Evolutionary conservation across 2,329 filamentous ascomycete genomes (phyloP), one percentile per base, ranked within the genome.

Genomic region (Talaromyces sp.): DNA sequence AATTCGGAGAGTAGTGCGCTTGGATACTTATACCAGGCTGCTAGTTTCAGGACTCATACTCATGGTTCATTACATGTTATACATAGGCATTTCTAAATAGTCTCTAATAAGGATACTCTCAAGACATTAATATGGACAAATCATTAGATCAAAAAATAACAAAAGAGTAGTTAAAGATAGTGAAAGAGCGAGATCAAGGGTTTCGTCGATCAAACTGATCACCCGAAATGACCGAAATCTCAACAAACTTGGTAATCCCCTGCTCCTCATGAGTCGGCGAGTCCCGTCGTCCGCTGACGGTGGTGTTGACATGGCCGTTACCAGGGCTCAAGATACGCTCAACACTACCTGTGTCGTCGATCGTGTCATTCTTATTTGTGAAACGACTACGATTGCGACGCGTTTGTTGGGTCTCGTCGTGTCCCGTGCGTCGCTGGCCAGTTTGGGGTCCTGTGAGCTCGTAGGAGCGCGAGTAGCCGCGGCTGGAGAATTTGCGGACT

Each of bases 401-500:
- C 5, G 56, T 41, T 22, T 37, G 31, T 14, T 6, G 4, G 9
- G 37, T 59, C 16, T 45, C 56, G 37, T 45, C 56, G 24, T 59
- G 22, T 59, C 56, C 56, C 14, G 56, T 59, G 2, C 39, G 56
- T 31, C 56, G 56, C 7, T 31, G 37, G 2, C 37, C 37, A 14
- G 56, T 59, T 45, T 59, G 56, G 3, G 22, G 22, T 1, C 56
- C 56, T 3, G 56, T 59, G 5, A 59, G 56, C 27, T 59, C 56
- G 56, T 59, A 59, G 22, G 56, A 43, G 56, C 56, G 56, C 22
- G 56, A 59, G 56, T 59, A 59, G 56, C 56, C 56, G 56, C 56
- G 56, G 37, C 56, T 59, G 1, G 56, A 59, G 56, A 59, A 45
- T 45, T 59, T 59, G 56, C 56, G 56, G 14, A 59, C 56, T 22